phyloP scores from a whole-genome alignment of 345 rosid genomes.

The Xanthoceras sorbifolium region DNA sequence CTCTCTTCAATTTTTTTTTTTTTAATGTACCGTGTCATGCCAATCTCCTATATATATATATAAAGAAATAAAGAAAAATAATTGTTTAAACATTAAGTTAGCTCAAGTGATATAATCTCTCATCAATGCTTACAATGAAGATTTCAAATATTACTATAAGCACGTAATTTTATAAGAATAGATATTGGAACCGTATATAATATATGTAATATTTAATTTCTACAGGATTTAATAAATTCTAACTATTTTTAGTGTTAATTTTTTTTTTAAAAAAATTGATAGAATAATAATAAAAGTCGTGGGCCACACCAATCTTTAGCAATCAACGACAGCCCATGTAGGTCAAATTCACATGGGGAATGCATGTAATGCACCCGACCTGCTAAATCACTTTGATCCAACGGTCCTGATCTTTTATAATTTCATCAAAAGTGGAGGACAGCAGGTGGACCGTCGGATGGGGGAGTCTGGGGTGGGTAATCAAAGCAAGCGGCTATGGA shows the following conservation, averaged over 20 bases:
- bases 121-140: too few species aligned
- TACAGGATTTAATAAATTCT: too few species aligned
- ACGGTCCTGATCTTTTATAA: constrained; percentile 26
- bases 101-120: too few species aligned
- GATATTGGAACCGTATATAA: too few species aligned
- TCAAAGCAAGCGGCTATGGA: constrained; percentile 35
- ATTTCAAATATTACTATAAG: too few species aligned
- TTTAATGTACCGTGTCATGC: not conserved
- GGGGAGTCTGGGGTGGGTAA: constrained; percentile 20
- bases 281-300: not conserved
- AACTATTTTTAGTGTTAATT: too few species aligned
- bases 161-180: too few species aligned
- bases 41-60: not conserved
- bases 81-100: too few species aligned
- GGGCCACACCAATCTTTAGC: constrained; percentile 19
- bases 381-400: constrained; percentile 15
- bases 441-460: constrained; percentile 26
- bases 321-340: constrained; percentile 43
- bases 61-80: too few species aligned
- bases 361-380: constrained; percentile 13
- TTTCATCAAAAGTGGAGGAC: not conserved
- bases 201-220: too few species aligned
- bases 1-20: not conserved
- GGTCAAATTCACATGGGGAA: constrained; percentile 38
- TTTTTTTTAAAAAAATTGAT: not conserved